Conservation (phyloP, 345 rosid species). For the Citrus medica region DNA sequence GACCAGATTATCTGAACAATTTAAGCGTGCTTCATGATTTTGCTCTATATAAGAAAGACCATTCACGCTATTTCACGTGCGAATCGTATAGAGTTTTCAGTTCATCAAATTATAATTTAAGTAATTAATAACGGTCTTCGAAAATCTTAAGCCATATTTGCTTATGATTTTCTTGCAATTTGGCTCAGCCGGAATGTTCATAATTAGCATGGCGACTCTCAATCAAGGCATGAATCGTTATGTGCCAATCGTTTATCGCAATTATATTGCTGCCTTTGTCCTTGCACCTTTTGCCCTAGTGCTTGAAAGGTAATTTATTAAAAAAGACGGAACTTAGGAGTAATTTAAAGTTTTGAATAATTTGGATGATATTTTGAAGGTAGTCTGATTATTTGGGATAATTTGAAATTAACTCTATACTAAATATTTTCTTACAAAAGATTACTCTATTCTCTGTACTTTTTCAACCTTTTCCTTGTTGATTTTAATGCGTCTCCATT, state of each 20-base stretch:
- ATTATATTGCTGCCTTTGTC: constrained; percentile 62
- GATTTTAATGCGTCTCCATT: neutral
- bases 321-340: no score
- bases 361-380: no score
- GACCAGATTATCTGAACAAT: neutral
- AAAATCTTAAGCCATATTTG: constrained; percentile 50
- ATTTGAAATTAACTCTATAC: no score
- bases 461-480: neutral
- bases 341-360: no score
- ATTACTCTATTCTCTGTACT: neutral
- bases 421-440: no score
- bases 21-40: no score
- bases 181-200: constrained; percentile 64
- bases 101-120: constrained; percentile 3
- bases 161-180: constrained; percentile 70
- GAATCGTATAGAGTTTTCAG: neutral
- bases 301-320: constrained; percentile 41
- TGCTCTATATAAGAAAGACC: neutral
- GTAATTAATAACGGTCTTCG: constrained; percentile 11
- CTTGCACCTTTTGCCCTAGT: constrained; percentile 76
- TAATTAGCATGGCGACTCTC: constrained; percentile 56
- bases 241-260: constrained; percentile 69
- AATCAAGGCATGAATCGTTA: constrained; percentile 75
- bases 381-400: no score
- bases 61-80: neutral